Evolutionary conservation across 2,329 filamentous ascomycete genomes (phyloP).

Genomic region (Phialophora expanda): DNA sequence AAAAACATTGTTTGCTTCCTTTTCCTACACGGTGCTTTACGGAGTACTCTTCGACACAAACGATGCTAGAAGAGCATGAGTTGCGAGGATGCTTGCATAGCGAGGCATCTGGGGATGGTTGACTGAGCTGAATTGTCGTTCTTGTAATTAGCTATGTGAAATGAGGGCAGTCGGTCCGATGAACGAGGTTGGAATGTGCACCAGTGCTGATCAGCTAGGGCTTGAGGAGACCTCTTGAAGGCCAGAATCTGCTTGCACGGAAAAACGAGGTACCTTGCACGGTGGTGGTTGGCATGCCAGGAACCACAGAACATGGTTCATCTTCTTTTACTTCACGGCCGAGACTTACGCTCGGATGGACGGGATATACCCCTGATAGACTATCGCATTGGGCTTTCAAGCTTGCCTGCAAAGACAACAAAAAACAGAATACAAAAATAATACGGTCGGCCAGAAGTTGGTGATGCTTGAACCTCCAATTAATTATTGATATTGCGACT

Average conservation of each 20-base stretch:
- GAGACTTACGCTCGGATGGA: conserved; percentile 19
- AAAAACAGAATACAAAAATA: conserved; percentile 2
- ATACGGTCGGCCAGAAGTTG: not conserved
- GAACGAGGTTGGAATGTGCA: conserved; percentile 22
- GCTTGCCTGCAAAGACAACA: not conserved
- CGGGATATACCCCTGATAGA: conserved; percentile 36
- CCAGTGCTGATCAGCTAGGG: conserved; percentile 7
- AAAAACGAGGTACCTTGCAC: conserved; percentile 10
- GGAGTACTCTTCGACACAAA: conserved; percentile 19
- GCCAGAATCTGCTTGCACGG: conserved; percentile 18
- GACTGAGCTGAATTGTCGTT: conserved; percentile 23
- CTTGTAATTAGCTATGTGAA: conserved; percentile 37
- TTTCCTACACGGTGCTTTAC: conserved; percentile 17
- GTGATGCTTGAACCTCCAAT: not conserved
- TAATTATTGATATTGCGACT: not conserved
- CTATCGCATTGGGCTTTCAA: conserved; percentile 10
- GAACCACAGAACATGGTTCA: conserved; percentile 23
- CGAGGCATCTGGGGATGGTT: conserved; percentile 14
- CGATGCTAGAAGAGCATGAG: conserved; percentile 16
- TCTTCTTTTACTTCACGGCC: conserved; percentile 19
- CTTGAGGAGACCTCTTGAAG: conserved; percentile 2
- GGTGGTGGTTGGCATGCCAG: conserved; percentile 22
- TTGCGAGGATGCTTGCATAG: conserved; percentile 25
- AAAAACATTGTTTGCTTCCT: conserved; percentile 21
- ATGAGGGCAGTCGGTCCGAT: conserved; percentile 27